Percentiles rank a stretch among this genome's conserved stretches.
These are phyloP conservation scores for Ceriops decandra DNA, from an alignment of 345 rosid genomes.

Conservation along the genomic window DNA sequence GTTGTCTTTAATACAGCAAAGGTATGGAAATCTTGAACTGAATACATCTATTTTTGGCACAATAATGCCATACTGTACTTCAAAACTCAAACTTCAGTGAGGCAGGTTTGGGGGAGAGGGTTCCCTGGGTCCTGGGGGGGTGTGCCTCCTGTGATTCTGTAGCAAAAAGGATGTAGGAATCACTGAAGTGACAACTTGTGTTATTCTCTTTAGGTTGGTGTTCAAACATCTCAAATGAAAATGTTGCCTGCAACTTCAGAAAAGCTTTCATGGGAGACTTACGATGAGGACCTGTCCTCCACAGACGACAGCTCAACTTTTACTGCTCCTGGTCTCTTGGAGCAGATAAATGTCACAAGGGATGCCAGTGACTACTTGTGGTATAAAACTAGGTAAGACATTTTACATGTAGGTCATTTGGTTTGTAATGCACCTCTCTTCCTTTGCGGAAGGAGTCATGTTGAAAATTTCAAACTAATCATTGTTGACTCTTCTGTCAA, in stretches of 20 bases:
- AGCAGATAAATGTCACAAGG: constrained; percentile 53
- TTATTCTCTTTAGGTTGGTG: constrained; percentile 63
- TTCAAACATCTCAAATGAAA: constrained; percentile 86
- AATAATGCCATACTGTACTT: not conserved
- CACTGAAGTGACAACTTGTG: not conserved
- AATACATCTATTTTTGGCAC: not conserved
- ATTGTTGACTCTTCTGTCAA: not conserved
- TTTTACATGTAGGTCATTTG: not conserved
- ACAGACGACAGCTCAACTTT: constrained; percentile 28
- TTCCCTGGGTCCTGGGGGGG: no score
- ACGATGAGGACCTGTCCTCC: constrained; percentile 44
- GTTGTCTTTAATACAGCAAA: constrained; percentile 95
- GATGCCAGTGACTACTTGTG: constrained; percentile 63
- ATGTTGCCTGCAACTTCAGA: constrained; percentile 68
- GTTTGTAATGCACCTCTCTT: not conserved
- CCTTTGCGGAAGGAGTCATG: no score
- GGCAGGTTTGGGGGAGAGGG: not conserved
- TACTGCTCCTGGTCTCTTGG: constrained; percentile 30
- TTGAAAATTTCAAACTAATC: not conserved
- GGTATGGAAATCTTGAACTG: constrained; percentile 36
- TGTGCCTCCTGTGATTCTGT: not conserved
- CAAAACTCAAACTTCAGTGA: not conserved
- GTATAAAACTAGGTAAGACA: constrained; percentile 48
- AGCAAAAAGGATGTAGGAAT: not conserved
- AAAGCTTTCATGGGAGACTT: constrained; percentile 78